A percentile compares a stretch with the other conserved stretches of the same genome.
Conservation (phyloP, 2,329 filamentous ascomycete genomes). For the Plectosphaerella cucumerina region DNA sequence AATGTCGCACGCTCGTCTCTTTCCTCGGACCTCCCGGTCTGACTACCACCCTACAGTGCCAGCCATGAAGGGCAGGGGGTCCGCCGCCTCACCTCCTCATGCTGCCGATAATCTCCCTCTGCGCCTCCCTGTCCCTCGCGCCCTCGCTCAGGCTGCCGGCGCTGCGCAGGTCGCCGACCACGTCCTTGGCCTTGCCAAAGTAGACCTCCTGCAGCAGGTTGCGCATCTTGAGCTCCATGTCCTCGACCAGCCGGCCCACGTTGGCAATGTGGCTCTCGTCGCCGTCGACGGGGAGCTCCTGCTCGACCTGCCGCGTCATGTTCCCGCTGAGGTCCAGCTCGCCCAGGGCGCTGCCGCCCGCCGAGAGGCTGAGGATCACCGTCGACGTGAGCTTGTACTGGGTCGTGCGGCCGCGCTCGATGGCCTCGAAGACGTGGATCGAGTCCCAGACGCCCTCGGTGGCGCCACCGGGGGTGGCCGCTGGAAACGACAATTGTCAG, state of each 20-base stretch:
- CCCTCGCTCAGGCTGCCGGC: constrained; percentile 79
- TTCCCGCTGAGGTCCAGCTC: constrained; percentile 92
- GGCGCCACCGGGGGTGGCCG: constrained; percentile 59
- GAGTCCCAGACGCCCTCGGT: constrained; percentile 90
- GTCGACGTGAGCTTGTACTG: constrained; percentile 98
- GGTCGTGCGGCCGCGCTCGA: constrained; percentile 83
- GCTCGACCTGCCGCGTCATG: constrained; percentile 95
- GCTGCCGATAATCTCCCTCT: constrained; percentile 79
- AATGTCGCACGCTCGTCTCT: too few species aligned
- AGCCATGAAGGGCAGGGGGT: neutral
- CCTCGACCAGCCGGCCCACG: constrained; percentile 89
- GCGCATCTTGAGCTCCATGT: constrained; percentile 99
- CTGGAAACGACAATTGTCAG: constrained; percentile 34
- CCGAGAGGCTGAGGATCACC: constrained; percentile 85
- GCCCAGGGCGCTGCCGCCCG: constrained; percentile 56
- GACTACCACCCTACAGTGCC: neutral
- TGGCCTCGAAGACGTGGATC: constrained; percentile 97
- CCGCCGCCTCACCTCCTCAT: constrained; percentile 39
- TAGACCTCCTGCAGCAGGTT: constrained; percentile 98
- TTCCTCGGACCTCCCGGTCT: neutral
- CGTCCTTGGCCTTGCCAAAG: constrained; percentile 98
- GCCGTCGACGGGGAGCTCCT: constrained; percentile 82
- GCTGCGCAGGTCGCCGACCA: constrained; percentile 91
- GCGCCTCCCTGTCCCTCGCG: constrained; percentile 77
- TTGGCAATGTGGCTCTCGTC: constrained; percentile 95